phyloP scores from a whole-genome alignment of 495 filamentous ascomycete genomes.

The Talaromyces thailandensis region DNA sequence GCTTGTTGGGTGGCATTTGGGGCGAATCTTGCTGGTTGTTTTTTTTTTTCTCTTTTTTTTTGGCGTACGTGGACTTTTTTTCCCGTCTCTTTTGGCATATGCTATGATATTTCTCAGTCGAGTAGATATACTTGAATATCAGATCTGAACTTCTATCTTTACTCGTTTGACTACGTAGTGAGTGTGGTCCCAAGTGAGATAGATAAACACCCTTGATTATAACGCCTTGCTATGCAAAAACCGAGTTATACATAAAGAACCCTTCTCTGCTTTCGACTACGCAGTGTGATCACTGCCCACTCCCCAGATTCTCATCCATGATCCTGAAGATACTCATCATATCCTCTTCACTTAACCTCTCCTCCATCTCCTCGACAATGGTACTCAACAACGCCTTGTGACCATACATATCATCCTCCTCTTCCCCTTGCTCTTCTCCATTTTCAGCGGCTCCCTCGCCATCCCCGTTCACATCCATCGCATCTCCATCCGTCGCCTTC shows the following conservation, averaged over 20 bases:
- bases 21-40: conserved; percentile 27
- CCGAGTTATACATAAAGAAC: background rate
- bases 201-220: background rate
- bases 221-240: conserved; percentile 5
- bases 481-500: background rate
- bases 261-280: background rate
- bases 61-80: background rate
- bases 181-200: background rate
- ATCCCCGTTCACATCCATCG: conserved; percentile 6
- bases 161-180: background rate
- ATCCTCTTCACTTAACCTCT: conserved; percentile 29
- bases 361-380: conserved; percentile 37
- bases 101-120: background rate
- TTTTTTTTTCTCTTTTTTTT: background rate
- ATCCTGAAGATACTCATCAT: conserved; percentile 23
- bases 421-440: conserved; percentile 15
- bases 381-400: conserved; percentile 31
- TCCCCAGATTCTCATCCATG: conserved; percentile 25
- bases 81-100: background rate
- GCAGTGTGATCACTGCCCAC: background rate
- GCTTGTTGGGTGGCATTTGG: conserved; percentile 37
- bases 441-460: conserved; percentile 3
- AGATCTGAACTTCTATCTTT: background rate
- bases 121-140: background rate
- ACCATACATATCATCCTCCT: conserved; percentile 25